Evolutionary conservation across 2,329 filamentous ascomycete genomes (phyloP).

Genomic region (Colletotrichum magnum): DNA sequence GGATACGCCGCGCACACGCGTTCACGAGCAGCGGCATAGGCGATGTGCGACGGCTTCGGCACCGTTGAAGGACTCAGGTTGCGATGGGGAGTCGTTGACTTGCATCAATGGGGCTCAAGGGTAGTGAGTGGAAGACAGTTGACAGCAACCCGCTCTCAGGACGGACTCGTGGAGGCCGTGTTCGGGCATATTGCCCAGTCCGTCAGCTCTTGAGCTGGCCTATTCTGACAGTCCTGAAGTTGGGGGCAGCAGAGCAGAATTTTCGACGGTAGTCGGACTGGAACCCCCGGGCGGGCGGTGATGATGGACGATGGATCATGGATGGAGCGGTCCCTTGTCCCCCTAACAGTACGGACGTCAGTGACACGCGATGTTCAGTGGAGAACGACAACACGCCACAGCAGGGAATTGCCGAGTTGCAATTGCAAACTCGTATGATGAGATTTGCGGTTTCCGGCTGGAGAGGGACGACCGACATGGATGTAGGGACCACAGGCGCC

Average conservation of each 20-base stretch:
- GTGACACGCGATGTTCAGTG: constrained; percentile 34
- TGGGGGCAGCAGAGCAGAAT: neutral
- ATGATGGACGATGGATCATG: constrained; percentile 15
- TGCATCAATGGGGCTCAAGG: neutral
- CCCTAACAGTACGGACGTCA: constrained; percentile 31
- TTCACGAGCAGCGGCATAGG: neutral
- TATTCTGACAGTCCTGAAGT: neutral
- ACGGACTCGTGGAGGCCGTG: constrained; percentile 6
- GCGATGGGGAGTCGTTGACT: neutral
- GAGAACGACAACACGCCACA: constrained; percentile 30
- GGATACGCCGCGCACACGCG: constrained; percentile 3
- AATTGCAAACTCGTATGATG: constrained; percentile 40
- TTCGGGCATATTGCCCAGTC: neutral
- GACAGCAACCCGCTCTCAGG: too few relatives aligned
- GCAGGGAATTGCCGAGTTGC: constrained; percentile 37
- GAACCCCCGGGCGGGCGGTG: constrained; percentile 18
- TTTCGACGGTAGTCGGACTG: constrained; percentile 9
- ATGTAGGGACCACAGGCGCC: constrained; percentile 10
- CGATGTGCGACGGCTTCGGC: neutral
- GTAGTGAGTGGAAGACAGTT: neutral
- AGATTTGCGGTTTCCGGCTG: constrained; percentile 22
- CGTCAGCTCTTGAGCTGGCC: constrained; percentile 1
- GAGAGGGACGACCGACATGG: constrained; percentile 6
- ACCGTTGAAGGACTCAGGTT: neutral
- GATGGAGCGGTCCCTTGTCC: constrained; percentile 17